Conservation (phyloP, 768 basidiomycete genomes). For the Heimioporus sp. region DNA sequence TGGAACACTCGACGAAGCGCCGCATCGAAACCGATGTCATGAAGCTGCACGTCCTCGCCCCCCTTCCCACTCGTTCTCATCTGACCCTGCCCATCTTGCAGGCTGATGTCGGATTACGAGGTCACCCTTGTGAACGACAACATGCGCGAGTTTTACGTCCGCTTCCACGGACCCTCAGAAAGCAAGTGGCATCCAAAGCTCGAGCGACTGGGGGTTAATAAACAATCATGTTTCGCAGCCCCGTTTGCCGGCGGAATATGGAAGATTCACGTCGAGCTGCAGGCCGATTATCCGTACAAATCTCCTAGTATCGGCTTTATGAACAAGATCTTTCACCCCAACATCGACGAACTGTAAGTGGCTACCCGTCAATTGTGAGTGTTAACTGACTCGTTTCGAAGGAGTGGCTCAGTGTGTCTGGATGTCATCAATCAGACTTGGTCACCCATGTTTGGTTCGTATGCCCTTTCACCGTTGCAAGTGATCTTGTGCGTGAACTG, state of each 20-base stretch:
- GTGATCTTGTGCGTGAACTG: slow-evolving; percentile 1
- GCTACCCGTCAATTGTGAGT: slow-evolving; percentile 6
- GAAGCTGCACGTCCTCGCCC: slow-evolving; percentile 73
- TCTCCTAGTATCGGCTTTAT: slow-evolving; percentile 99
- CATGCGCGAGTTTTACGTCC: slow-evolving; percentile 99
- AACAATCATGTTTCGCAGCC: slow-evolving; percentile 46
- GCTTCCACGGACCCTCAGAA: slow-evolving; percentile 90
- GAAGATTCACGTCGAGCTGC: slow-evolving; percentile 99
- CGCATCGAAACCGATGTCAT: slow-evolving; percentile 99
- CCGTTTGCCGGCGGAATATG: slow-evolving; percentile 97
- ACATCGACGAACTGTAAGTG: slow-evolving; percentile 95
- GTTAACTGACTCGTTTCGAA: slow-evolving; percentile 30
- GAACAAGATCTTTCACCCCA: slow-evolving; percentile 99
- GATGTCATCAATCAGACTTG: slow-evolving; percentile 99
- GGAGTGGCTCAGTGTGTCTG: slow-evolving; percentile 96
- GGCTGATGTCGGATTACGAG: slow-evolving; percentile 98
- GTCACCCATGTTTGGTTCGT: slow-evolving; percentile 99
- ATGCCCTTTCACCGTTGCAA: not conserved
- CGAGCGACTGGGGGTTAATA: slow-evolving; percentile 2
- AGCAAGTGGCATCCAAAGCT: slow-evolving; percentile 53
- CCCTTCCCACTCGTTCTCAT: not conserved
- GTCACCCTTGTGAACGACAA: slow-evolving; percentile 96
- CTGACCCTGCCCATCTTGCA: slow-evolving; percentile 34
- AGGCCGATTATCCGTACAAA: slow-evolving; percentile 98
- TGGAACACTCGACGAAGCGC: slow-evolving; percentile 77